Percentiles rank a stretch among this genome's conserved stretches.
Conservation (phyloP, 75 land plant species). For the Picea sitchensis region DNA sequence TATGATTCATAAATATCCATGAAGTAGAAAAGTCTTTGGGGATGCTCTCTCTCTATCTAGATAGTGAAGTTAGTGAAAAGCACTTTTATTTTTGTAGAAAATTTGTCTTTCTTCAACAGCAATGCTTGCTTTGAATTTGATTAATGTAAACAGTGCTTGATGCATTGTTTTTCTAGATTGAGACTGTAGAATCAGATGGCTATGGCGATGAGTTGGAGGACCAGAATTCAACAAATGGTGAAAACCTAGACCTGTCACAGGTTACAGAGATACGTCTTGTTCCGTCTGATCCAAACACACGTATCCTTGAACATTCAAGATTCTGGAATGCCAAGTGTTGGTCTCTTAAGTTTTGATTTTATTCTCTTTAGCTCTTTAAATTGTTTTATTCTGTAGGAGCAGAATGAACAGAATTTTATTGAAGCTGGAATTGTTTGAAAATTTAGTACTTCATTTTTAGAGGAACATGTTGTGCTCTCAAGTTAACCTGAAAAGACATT, state of each 20-base stretch:
- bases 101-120: neutral
- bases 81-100: no score
- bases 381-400: neutral
- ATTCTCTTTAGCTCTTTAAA: neutral
- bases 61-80: neutral
- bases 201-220: conserved; percentile 57
- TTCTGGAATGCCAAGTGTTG: neutral
- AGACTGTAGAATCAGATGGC: conserved; percentile 40
- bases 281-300: conserved; percentile 78
- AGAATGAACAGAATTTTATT: neutral
- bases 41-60: neutral
- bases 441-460: no score
- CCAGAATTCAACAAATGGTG: conserved; percentile 43
- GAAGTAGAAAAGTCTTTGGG: neutral
- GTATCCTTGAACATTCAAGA: conserved; percentile 49
- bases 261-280: conserved; percentile 90
- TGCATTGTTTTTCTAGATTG: conserved; percentile 49
- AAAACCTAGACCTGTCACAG: conserved; percentile 42
- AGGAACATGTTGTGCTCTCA: no score
- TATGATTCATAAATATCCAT: neutral
- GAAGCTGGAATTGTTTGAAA: neutral
- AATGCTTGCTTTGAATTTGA: neutral
- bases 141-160: neutral
- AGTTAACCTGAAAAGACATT: no score
- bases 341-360: neutral